Conservation (phyloP, 2,329 filamentous ascomycete species). For the Monilinia aucupariae region DNA sequence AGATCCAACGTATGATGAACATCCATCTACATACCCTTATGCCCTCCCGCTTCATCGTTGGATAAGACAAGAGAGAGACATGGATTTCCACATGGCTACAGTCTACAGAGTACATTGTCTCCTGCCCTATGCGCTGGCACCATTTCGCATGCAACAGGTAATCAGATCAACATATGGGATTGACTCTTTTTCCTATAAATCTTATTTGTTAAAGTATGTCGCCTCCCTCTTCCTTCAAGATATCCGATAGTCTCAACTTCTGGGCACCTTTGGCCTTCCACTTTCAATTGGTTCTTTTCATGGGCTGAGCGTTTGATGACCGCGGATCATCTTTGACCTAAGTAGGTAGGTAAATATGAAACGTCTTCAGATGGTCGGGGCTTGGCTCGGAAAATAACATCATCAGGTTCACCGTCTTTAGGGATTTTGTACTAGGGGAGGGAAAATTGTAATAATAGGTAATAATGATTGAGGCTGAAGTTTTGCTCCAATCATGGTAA, state of each 20-base stretch:
- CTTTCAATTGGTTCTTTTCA: constrained; percentile 1
- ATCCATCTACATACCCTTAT: too few relatives aligned
- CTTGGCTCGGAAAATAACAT: constrained; percentile 3
- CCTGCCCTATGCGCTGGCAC: constrained; percentile 14
- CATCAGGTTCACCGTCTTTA: not conserved
- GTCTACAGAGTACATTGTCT: not conserved
- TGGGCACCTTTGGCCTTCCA: not conserved
- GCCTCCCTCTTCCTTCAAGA: not conserved
- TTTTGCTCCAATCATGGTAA: not conserved
- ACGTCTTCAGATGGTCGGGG: constrained; percentile 3
- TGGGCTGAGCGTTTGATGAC: constrained; percentile 10
- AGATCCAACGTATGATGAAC: not conserved
- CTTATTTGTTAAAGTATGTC: constrained; percentile 8
- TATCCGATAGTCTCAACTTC: constrained; percentile 3
- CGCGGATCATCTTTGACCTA: constrained; percentile 1
- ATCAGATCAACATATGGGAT: constrained; percentile 4
- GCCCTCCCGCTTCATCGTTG: not conserved
- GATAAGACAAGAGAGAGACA: not conserved
- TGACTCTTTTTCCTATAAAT: constrained; percentile 8
- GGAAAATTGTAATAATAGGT: not conserved
- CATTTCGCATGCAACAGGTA: constrained; percentile 6
- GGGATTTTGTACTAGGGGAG: not conserved
- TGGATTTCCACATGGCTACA: too few relatives aligned
- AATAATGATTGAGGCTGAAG: not conserved
- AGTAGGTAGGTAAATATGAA: constrained; percentile 2